Base-by-base conservation (phyloP, 148 eudicot genomes). In the Heliosperma pusillum region DNA sequence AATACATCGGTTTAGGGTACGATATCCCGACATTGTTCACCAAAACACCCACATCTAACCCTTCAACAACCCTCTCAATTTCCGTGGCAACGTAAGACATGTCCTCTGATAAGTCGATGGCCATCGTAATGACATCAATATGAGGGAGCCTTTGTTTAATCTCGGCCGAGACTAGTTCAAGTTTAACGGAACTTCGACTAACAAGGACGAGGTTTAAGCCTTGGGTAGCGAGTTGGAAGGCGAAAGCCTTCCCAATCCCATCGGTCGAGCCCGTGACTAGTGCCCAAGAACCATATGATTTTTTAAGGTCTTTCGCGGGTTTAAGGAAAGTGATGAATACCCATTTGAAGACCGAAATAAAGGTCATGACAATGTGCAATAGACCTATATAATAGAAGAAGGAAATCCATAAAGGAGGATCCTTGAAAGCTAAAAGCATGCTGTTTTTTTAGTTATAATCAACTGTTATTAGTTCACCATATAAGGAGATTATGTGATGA, bases 201-300 rank as follows among this genome's bases (percentile, higher is more conserved):
- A 86, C 82, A 0, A 91, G 82, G n/a, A 91, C 76, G 0, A 89
- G 77, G 56, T 91, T 81, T 16, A 89, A 87, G 44, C 87, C 90
- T 16, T 75, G 77, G 3, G 68, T 30, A 12, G 96, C 96, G 0
- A 93, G 82, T 62, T 88, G 75, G 50, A 85, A 84, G 45, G 96
- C 90, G n/a, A 88, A 84, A 19, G 92, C 90, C 62, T 80, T 87
- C 5, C 98, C 98, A 4, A 93, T 89, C 17, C 98, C 98, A 19
- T 90, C 96, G 7, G 96, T 85, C 8, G 96, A 78, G 61, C 98
- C 98, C 0, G 98, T 93, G 71, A 90, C 59, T 26, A 93, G 73
- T 9, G 93, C 96, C 90, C 96, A 93, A 1, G 89, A 81, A 5
- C 93, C 96, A 47, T 92, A 91, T 19, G 40, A 65, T 42, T 5